Evolutionary conservation across 148 eudicot species (phyloP).

Genomic region (Arctostaphylos glauca): DNA sequence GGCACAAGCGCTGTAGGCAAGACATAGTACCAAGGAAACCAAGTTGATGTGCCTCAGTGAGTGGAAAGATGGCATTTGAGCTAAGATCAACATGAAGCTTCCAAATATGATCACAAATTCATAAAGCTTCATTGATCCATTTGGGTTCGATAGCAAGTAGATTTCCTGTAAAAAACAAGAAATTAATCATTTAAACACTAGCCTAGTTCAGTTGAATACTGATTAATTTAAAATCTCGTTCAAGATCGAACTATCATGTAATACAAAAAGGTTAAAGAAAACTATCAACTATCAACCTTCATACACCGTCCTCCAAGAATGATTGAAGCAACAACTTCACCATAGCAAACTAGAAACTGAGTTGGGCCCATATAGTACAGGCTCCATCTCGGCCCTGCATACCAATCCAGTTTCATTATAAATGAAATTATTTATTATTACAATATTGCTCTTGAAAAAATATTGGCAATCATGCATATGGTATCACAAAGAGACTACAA

Average conservation of each 20-base stretch:
- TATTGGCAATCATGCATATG: too few species aligned
- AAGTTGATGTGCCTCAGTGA: conserved; percentile 87
- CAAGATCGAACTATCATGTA: too few species aligned
- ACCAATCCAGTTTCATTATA: neutral
- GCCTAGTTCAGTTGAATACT: too few species aligned
- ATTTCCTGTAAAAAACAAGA: conserved; percentile 39
- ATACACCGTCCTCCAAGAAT: conserved; percentile 68
- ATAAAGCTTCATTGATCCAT: conserved; percentile 63
- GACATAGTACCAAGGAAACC: conserved; percentile 42
- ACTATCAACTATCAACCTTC: conserved; percentile 85
- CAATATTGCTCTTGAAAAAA: too few species aligned
- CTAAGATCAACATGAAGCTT: conserved; percentile 57
- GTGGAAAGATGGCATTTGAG: conserved; percentile 92
- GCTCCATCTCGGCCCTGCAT: conserved; percentile 80
- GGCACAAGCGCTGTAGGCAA: conserved; percentile 67
- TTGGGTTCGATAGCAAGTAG: conserved; percentile 48
- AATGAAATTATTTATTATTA: neutral
- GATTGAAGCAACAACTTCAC: conserved; percentile 48
- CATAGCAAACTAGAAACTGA: conserved; percentile 60
- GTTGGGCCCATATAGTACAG: conserved; percentile 58
- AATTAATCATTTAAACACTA: neutral
- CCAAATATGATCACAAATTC: conserved; percentile 74
- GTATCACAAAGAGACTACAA: too few species aligned
- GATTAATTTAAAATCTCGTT: too few species aligned
- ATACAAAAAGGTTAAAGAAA: too few species aligned